Base-by-base conservation (phyloP, 331 rosid species). In the Malus hybrid region DNA sequence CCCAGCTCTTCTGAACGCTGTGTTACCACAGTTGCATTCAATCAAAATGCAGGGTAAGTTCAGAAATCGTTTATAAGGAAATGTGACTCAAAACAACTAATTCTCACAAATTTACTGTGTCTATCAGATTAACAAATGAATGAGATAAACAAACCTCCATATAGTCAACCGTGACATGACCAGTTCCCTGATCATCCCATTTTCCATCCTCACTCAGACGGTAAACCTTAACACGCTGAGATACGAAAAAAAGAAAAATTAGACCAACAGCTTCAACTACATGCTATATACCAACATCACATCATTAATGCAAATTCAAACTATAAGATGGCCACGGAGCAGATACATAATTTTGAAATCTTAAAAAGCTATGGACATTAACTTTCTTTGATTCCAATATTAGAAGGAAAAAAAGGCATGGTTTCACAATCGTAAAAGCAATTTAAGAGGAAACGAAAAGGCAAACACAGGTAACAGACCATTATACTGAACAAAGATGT, bases 171-270 rank as follows among this genome's bases (percentile, higher is more conserved):
- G 90, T 75, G 74, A 88, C 92, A 73, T 93, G 96, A 48, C 98
- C 96, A 75, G 98, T 93, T 73, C 98, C 97, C 85, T 91, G 96
- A 81, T 93, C 98, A 77, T 93, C 98, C 98, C 98, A 93, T 83
- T 93, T 93, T 50, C 94, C 98, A 74, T 88, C 97, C n/a, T 86
- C 96, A 83, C 83, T 91, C 81, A 93, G 80, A 34, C 98, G 98
- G 79, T 93, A 93, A 42, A 93, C 96, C 88, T 93, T 93, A 70
- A 93, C 98, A 33, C 97, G 97, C 98, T 93, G 98, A 80, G 83
- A 82, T 44, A 80, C 12, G 4, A 39, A 39, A 39, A 39, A 82
- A 70, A 50, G 16, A 73, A 11, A 76, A 54, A 74, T 82, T 71
- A 59, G 28, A 73, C 28, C 9, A 19, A 69, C 44, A 52, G 62